Conservation (phyloP, 306 rosid species). For the Parietaria judaica region DNA sequence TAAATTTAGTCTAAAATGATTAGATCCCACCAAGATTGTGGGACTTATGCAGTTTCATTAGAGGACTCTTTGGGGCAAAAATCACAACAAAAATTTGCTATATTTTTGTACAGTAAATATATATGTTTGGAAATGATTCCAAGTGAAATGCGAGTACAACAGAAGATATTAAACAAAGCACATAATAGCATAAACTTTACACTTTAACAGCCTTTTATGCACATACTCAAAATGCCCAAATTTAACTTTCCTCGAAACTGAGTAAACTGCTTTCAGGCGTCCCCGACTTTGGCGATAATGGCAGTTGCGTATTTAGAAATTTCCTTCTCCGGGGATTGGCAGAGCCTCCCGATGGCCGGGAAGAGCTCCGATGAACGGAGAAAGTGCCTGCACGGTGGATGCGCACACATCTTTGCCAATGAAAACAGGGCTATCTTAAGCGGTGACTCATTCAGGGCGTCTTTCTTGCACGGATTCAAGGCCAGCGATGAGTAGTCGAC, state of each 20-base stretch:
- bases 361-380: constrained; percentile 70
- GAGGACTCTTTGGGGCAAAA: too few relatives aligned
- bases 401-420: constrained; percentile 88
- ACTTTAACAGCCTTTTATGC: too few relatives aligned
- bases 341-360: constrained; percentile 63
- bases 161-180: not conserved
- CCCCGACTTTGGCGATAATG: constrained; percentile 54
- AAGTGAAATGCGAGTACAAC: too few relatives aligned
- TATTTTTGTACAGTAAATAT: too few relatives aligned
- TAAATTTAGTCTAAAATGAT: too few relatives aligned
- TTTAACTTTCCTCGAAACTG: too few relatives aligned
- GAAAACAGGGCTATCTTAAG: constrained; percentile 89
- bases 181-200: not conserved
- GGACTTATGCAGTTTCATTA: too few relatives aligned
- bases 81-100: too few relatives aligned
- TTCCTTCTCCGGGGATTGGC: constrained; percentile 69
- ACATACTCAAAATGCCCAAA: too few relatives aligned
- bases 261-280: constrained; percentile 27
- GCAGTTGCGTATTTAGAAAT: constrained; percentile 62
- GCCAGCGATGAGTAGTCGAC: constrained; percentile 62
- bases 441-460: constrained; percentile 68
- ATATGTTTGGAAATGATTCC: too few relatives aligned
- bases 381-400: constrained; percentile 66
- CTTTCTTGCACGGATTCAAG: constrained; percentile 56
- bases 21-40: too few relatives aligned